Percentiles rank a stretch among this genome's conserved stretches.
Conservation (phyloP, 306 rosid genomes). For the Alnus glutinosa region DNA sequence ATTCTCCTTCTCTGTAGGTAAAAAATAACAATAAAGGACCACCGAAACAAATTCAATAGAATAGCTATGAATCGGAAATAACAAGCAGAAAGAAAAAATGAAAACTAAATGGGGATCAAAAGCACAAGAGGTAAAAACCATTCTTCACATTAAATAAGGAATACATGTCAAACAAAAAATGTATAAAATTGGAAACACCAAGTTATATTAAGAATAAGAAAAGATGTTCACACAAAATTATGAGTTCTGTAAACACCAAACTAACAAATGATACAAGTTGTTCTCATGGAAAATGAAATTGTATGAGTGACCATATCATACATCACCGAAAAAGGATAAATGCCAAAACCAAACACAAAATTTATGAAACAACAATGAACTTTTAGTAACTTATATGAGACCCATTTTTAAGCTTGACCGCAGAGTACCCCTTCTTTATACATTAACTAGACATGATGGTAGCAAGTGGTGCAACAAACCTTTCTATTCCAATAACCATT, state of each 20-base stretch:
- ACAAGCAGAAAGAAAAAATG: slow-evolving; percentile 7
- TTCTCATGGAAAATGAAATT: neutral
- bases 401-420: neutral
- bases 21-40: slow-evolving; percentile 19
- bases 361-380: neutral
- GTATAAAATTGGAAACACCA: slow-evolving; percentile 4
- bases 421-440: neutral
- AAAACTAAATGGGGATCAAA: neutral
- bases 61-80: slow-evolving; percentile 12
- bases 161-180: neutral
- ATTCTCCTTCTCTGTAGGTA: slow-evolving; percentile 86
- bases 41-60: slow-evolving; percentile 20
- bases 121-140: neutral
- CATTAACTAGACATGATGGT: neutral
- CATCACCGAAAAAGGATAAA: neutral
- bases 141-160: neutral
- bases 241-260: neutral
- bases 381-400: neutral
- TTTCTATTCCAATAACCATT: neutral
- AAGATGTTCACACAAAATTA: neutral
- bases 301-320: neutral
- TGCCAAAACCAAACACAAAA: neutral
- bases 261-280: neutral
- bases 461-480: neutral
- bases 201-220: neutral